A percentile compares a stretch with the other conserved stretches of the same genome.
Evolutionary conservation across 495 filamentous ascomycete species (phyloP).

Genomic region (Trichoderma erinaceum): DNA sequence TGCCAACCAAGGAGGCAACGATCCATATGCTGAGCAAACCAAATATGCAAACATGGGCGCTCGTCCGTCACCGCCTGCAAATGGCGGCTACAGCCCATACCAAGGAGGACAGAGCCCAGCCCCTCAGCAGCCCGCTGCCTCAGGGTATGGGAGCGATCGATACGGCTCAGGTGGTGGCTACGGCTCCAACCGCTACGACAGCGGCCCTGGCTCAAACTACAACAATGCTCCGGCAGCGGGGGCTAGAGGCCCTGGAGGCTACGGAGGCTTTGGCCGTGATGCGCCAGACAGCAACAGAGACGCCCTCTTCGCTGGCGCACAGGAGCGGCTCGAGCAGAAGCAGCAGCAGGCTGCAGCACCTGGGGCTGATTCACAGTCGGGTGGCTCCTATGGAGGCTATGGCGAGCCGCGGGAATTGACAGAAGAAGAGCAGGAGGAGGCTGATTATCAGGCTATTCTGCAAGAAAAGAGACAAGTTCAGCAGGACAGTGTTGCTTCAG

Average conservation of each 20-base stretch:
- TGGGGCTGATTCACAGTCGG: constrained; percentile 26
- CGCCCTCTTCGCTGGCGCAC: constrained; percentile 57
- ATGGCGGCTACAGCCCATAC: constrained; percentile 28
- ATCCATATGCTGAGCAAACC: constrained; percentile 56
- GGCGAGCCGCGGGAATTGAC: constrained; percentile 66
- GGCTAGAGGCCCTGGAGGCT: constrained; percentile 54
- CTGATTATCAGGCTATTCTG: constrained; percentile 51
- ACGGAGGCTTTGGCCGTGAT: constrained; percentile 59
- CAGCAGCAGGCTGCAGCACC: constrained; percentile 25
- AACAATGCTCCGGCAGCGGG: constrained; percentile 16
- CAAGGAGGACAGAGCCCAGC: constrained; percentile 17
- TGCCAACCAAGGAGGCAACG: constrained; percentile 52
- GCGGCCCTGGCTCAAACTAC: constrained; percentile 21
- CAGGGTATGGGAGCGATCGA: constrained; percentile 49
- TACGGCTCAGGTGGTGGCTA: constrained; percentile 61
- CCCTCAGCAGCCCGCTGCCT: constrained; percentile 20
- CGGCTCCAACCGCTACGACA: constrained; percentile 57
- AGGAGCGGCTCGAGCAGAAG: constrained; percentile 45
- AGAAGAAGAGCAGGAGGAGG: constrained; percentile 36
- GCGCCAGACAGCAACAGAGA: constrained; percentile 50
- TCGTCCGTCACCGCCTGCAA: constrained; percentile 23
- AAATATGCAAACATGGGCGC: constrained; percentile 42
- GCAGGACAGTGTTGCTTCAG: constrained; percentile 64
- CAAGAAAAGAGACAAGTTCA: constrained; percentile 70
- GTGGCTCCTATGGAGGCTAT: constrained; percentile 48